Conservation (phyloP, 495 filamentous ascomycete genomes). For the Sphaerosporella brunnea region DNA sequence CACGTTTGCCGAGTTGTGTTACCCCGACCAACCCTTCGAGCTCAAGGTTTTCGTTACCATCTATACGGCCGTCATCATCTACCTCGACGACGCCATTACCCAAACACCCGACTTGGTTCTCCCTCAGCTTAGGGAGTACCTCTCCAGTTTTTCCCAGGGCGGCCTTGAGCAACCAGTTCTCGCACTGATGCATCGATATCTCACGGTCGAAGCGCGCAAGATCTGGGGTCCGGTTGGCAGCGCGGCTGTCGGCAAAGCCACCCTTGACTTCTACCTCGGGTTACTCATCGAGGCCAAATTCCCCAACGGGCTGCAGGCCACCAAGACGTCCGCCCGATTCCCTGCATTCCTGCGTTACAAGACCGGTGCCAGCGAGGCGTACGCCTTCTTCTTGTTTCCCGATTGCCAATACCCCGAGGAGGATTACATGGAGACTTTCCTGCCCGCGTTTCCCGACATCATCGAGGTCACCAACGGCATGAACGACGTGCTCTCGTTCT, state of each 20-base stretch:
- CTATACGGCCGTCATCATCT: neutral
- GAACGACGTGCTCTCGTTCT: conserved; percentile 9
- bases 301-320: neutral
- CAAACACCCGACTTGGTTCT: neutral
- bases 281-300: neutral
- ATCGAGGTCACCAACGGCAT: neutral
- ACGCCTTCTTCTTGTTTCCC: conserved; percentile 4
- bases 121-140: neutral
- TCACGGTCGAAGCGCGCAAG: neutral
- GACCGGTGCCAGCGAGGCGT: conserved; percentile 4
- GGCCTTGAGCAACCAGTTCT: neutral
- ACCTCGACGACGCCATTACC: neutral
- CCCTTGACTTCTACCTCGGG: neutral
- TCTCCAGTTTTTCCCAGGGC: neutral
- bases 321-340: neutral
- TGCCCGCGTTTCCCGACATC: conserved; percentile 7
- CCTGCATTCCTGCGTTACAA: conserved; percentile 5
- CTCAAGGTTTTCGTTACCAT: conserved; percentile 1
- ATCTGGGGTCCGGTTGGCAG: neutral
- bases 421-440: neutral
- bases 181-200: neutral
- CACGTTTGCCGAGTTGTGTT: conserved; percentile 2
- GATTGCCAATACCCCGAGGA: conserved; percentile 4
- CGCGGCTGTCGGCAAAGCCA: neutral
- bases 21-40: neutral